Percentiles rank a stretch among this genome's conserved stretches.
These are phyloP conservation scores for Pseudopithomyces chartarum DNA, from an alignment of 2,329 filamentous ascomycete genomes.

Conservation along the genomic window DNA sequence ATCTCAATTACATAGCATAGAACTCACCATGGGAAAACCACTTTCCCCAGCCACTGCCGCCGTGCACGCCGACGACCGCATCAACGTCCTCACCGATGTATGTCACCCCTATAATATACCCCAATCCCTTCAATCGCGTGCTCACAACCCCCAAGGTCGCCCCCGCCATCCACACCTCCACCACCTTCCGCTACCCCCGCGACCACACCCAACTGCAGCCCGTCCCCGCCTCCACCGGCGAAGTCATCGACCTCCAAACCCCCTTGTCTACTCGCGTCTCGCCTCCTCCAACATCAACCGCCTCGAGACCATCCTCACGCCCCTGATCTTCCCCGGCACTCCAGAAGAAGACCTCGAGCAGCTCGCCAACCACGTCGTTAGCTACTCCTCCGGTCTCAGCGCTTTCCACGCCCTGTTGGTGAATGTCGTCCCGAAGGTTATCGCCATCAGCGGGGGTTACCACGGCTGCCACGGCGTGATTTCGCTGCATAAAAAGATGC, in stretches of 20 bases:
- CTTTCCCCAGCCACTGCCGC: constrained; percentile 68
- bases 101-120: neutral
- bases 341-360: constrained; percentile 19
- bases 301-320: constrained; percentile 79
- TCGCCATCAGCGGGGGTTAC: constrained; percentile 85
- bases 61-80: constrained; percentile 81
- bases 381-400: constrained; percentile 83
- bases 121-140: no score
- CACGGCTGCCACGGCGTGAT: constrained; percentile 93
- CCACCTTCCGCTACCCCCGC: constrained; percentile 81
- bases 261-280: constrained; percentile 77
- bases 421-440: constrained; percentile 78
- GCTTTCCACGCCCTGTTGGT: constrained; percentile 88
- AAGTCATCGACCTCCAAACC: constrained; percentile 31
- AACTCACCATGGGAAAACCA: constrained; percentile 15
- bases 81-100: constrained; percentile 73
- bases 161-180: constrained; percentile 87
- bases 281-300: constrained; percentile 79
- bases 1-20: neutral
- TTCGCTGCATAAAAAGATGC: constrained; percentile 72
- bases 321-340: constrained; percentile 65
- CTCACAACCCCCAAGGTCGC: constrained; percentile 58
- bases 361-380: constrained; percentile 61
- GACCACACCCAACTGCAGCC: constrained; percentile 70
- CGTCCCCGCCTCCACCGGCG: constrained; percentile 50